phyloP scores from a whole-genome alignment of 441 rosid species.

The Theobroma grandiflorum region DNA sequence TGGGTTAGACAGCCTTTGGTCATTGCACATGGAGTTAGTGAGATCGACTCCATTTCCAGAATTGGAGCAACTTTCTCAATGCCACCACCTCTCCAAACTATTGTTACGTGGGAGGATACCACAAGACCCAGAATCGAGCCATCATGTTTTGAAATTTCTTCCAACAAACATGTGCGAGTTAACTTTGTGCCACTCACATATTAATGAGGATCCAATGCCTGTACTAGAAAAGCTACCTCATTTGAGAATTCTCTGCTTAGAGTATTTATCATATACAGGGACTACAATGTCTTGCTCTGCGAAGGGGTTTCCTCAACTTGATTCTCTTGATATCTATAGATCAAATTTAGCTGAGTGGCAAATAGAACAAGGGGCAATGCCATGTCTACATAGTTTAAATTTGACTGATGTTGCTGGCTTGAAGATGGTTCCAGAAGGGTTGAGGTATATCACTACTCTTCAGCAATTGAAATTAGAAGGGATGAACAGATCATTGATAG shows the following conservation, averaged over 20 bases:
- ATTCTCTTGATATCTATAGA: not conserved
- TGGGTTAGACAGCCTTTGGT: not conserved
- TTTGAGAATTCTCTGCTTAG: not conserved
- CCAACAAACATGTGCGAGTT: not conserved
- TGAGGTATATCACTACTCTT: too few species aligned
- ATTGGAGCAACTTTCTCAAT: not conserved
- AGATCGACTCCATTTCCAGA: not conserved
- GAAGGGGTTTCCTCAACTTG: not conserved
- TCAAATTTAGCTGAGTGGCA: too few species aligned
- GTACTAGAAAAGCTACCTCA: not conserved
- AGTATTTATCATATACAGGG: not conserved
- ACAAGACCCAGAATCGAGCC: not conserved
- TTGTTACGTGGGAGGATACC: not conserved
- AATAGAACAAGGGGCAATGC: too few species aligned
- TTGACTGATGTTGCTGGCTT: too few species aligned
- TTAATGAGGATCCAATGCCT: not conserved
- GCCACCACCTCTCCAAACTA: not conserved
- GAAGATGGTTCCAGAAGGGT: too few species aligned
- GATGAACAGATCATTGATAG: too few species aligned
- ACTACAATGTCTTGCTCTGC: not conserved
- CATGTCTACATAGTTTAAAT: too few species aligned
- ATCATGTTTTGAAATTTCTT: not conserved
- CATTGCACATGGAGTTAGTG: not conserved
- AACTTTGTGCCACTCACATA: too few species aligned
- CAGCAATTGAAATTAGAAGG: too few species aligned